Percentiles rank a stretch among this genome's conserved stretches.
Evolutionary conservation across 768 basidiomycete species (phyloP).

Genomic region (Tylopilus plumbeoviolaceoides): DNA sequence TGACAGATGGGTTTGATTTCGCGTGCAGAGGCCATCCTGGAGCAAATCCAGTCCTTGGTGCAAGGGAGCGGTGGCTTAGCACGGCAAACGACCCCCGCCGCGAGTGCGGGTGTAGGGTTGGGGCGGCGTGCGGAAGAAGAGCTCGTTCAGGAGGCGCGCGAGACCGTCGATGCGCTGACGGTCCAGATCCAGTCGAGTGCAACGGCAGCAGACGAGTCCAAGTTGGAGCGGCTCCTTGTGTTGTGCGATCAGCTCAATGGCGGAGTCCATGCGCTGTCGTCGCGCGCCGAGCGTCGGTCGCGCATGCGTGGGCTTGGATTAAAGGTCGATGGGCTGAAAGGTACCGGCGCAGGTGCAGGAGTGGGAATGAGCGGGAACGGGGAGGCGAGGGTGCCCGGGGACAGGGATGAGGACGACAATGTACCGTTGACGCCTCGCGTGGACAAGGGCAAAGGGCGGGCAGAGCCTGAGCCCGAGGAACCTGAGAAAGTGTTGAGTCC

Average conservation of each 20-base stretch:
- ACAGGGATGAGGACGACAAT: slow-evolving; percentile 22
- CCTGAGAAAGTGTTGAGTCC: slow-evolving; percentile 73
- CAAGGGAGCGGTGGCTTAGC: background rate
- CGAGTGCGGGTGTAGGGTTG: background rate
- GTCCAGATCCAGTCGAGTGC: slow-evolving; percentile 43
- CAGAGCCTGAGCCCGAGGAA: slow-evolving; percentile 63
- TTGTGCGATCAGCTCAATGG: slow-evolving; percentile 70
- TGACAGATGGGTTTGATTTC: slow-evolving; percentile 10
- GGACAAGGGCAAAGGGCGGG: slow-evolving; percentile 78
- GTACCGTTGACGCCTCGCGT: slow-evolving; percentile 54
- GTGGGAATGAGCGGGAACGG: background rate
- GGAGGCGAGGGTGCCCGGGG: slow-evolving; percentile 6
- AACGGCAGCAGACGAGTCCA: slow-evolving; percentile 48
- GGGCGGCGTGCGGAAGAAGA: slow-evolving; percentile 25
- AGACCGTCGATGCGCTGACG: slow-evolving; percentile 49
- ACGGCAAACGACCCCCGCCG: background rate
- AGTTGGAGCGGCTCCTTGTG: slow-evolving; percentile 62
- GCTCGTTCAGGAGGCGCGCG: slow-evolving; percentile 46
- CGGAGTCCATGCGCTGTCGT: slow-evolving; percentile 47
- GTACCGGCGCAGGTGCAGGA: slow-evolving; percentile 11
- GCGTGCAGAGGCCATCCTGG: slow-evolving; percentile 41
- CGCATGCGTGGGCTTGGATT: slow-evolving; percentile 45
- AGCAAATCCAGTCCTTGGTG: slow-evolving; percentile 32
- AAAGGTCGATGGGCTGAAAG: slow-evolving; percentile 29
- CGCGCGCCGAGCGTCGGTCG: slow-evolving; percentile 36